These are phyloP conservation scores for Aspergillus nanangensis DNA, from an alignment of 495 filamentous ascomycete genomes.

Conservation along the genomic window DNA sequence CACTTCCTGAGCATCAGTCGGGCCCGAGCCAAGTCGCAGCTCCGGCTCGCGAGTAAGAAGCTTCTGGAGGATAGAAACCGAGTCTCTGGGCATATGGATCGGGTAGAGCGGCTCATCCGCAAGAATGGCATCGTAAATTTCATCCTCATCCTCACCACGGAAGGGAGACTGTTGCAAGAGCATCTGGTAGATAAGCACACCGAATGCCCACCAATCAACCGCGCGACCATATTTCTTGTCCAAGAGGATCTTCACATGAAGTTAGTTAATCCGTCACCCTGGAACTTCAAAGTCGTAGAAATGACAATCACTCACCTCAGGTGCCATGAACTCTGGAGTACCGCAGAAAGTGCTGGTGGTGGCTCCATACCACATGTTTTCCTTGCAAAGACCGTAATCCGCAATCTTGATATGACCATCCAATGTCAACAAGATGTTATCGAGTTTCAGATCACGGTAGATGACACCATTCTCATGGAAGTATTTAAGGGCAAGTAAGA, in stretches of 20 bases:
- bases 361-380: constrained; percentile 98
- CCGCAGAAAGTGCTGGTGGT: constrained; percentile 98
- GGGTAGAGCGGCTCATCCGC: constrained; percentile 97
- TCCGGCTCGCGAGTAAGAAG: constrained; percentile 94
- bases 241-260: constrained; percentile 70
- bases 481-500: constrained; percentile 96
- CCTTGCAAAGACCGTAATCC: constrained; percentile 98
- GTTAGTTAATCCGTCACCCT: constrained; percentile 8
- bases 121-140: constrained; percentile 99
- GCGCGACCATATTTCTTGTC: constrained; percentile 98
- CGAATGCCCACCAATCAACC: constrained; percentile 99
- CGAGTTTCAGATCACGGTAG: constrained; percentile 98
- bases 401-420: constrained; percentile 99
- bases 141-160: constrained; percentile 98
- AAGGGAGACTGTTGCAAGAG: constrained; percentile 97
- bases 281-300: background rate
- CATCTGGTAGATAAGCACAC: constrained; percentile 99
- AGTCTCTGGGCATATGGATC: constrained; percentile 98
- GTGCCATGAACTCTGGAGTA: constrained; percentile 99
- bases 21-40: constrained; percentile 83
- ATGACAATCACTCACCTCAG: constrained; percentile 81
- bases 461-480: constrained; percentile 99
- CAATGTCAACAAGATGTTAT: constrained; percentile 93
- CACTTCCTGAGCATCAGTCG: constrained; percentile 97
- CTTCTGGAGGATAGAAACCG: constrained; percentile 96